phyloP scores from a whole-genome alignment of 805 yeast species.

The Kodamaea hsintzibuensis region DNA sequence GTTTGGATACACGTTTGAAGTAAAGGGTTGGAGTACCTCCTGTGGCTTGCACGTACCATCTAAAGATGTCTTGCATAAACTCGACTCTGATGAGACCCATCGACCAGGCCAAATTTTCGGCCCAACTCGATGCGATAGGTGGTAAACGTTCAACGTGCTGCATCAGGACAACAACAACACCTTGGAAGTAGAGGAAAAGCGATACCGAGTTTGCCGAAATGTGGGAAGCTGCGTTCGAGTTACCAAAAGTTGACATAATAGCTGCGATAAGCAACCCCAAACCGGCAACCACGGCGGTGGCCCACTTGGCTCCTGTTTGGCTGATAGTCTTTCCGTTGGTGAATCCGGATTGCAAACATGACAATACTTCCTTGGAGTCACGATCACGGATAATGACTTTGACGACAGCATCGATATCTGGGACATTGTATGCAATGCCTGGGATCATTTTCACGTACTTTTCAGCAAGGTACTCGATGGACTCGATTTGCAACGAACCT shows the following conservation, averaged over 20 bases:
- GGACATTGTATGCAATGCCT: slow-evolving; percentile 82
- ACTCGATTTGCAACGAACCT: slow-evolving; percentile 75
- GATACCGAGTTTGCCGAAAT: slow-evolving; percentile 85
- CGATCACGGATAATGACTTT: slow-evolving; percentile 51
- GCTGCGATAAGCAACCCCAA: slow-evolving; percentile 84
- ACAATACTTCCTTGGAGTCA: slow-evolving; percentile 46
- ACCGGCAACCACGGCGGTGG: slow-evolving; percentile 88
- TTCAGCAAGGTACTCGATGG: slow-evolving; percentile 58
- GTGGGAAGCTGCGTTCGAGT: slow-evolving; percentile 86
- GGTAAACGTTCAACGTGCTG: slow-evolving; percentile 83
- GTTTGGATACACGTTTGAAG: slow-evolving; percentile 58
- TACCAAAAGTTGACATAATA: slow-evolving; percentile 78
- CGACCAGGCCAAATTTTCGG: slow-evolving; percentile 91
- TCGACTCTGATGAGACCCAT: slow-evolving; percentile 80
- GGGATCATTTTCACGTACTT: slow-evolving; percentile 63
- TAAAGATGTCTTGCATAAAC: slow-evolving; percentile 82
- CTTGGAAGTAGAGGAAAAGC: slow-evolving; percentile 83
- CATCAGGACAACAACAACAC: slow-evolving; percentile 83
- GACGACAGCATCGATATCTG: slow-evolving; percentile 81
- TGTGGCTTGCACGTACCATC: slow-evolving; percentile 85
- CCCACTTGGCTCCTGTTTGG: slow-evolving; percentile 77
- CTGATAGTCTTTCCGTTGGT: slow-evolving; percentile 74
- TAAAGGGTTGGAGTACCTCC: slow-evolving; percentile 83
- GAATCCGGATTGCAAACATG: slow-evolving; percentile 76
- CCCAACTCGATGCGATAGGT: slow-evolving; percentile 91